Evolutionary conservation across 2,329 filamentous ascomycete genomes (phyloP), one percentile per base, ranked within the genome.

Genomic region (Arthrobotrys megalospora): DNA sequence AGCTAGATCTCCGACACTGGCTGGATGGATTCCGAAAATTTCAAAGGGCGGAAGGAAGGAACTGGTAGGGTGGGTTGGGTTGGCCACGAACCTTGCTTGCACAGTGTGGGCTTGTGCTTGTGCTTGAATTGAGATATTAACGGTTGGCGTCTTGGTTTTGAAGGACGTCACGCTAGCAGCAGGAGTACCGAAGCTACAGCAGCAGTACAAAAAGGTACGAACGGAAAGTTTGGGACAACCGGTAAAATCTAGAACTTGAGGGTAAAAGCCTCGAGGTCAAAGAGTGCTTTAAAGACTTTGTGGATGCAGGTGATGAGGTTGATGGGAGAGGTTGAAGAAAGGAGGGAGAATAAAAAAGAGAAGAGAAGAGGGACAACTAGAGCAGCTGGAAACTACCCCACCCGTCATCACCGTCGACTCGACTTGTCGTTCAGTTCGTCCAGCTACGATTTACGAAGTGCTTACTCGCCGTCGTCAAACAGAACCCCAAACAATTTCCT

Each of bases 1-100:
- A 58, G 47, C 58, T 32, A 65, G 58, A 60, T 47, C 58, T 60
- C 68, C 58, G 68, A 72, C 16, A 19, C 24, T 58, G 38, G 24
- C 28, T 67, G 75, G 75, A 72, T 64, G 45, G 62, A 66, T 64
- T 72, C 75, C 75, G 75, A 78, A 67, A 72, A 53, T 76, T 28
- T 69, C 64, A 66, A 78, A 62, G 47, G 21, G 65, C 53, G 47
- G 32, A 52, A 69, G 41, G 28, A 65, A 47, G 58, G 53, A 55
- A 19, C 38, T 36, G 14, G 43, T 47, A 60, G 64, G 70, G 48
- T 34, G 65, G 55, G 65, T 47, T 34, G 65, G 55, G 65, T 47
- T 53, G 62, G 50, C 60, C 19, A 67, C 63, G 34, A 62, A 75
- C 70, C 70, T 75, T 75, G 70, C 63, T 63, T 47, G 62, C 52